phyloP scores from a whole-genome alignment of 2,329 filamentous ascomycete genomes.

The Cercospora zeina region DNA sequence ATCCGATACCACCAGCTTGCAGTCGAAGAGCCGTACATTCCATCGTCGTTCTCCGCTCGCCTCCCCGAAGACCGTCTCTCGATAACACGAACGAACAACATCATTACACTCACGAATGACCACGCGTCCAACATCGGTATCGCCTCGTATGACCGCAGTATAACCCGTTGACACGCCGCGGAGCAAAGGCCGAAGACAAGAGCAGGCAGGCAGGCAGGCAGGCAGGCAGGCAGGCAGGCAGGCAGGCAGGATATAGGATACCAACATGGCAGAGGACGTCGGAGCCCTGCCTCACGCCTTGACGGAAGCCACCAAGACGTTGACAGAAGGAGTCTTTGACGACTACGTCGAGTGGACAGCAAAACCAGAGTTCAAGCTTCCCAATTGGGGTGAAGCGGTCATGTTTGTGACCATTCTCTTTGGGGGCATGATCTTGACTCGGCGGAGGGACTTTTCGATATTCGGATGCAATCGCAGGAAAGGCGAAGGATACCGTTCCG shows the following conservation, averaged over 20 bases:
- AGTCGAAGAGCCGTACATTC: background rate
- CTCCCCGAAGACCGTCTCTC: background rate
- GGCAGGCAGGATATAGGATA: background rate
- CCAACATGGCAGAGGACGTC: constrained; percentile 18
- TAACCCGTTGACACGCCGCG: background rate
- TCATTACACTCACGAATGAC: background rate
- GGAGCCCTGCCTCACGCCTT: constrained; percentile 15
- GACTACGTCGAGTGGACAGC: constrained; percentile 23
- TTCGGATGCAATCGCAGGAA: constrained; percentile 34
- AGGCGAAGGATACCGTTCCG: constrained; percentile 34
- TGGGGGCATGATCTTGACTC: constrained; percentile 52
- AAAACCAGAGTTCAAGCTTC: constrained; percentile 26
- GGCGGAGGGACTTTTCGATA: constrained; percentile 49
- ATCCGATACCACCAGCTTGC: background rate
- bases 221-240: background rate
- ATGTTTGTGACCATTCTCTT: constrained; percentile 55
- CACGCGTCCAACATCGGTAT: background rate
- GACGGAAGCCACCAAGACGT: background rate
- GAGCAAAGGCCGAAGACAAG: background rate
- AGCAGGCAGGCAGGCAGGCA: background rate
- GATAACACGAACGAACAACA: background rate
- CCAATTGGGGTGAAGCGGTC: constrained; percentile 28
- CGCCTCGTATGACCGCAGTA: background rate
- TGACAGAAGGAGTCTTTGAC: constrained; percentile 19
- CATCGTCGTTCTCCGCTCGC: background rate